These are phyloP conservation scores for Murraya koenigii DNA, from an alignment of 345 rosid genomes.

Conservation along the genomic window DNA sequence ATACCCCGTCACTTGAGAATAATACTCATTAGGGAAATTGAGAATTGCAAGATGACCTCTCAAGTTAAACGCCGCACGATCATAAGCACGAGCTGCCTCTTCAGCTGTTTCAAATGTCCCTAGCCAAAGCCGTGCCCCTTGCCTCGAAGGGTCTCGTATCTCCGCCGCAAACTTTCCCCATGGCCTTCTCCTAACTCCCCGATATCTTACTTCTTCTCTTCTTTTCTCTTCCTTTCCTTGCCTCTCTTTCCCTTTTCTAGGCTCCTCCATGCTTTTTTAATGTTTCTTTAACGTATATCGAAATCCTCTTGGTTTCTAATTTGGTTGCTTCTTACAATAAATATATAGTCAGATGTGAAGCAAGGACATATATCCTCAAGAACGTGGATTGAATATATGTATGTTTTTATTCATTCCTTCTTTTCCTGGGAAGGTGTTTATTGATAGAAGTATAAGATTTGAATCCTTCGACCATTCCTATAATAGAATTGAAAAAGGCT, in stretches of 20 bases:
- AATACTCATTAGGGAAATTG: constrained; percentile 78
- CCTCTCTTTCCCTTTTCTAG: constrained; percentile 16
- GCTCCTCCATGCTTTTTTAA: constrained; percentile 10
- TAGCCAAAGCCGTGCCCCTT: constrained; percentile 75
- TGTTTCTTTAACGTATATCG: background rate
- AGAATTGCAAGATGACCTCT: constrained; percentile 77
- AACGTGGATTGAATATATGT: constrained; percentile 5
- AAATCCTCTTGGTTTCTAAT: background rate
- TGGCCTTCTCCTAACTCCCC: constrained; percentile 80
- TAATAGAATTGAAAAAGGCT: constrained; percentile 6
- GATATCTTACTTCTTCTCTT: constrained; percentile 40
- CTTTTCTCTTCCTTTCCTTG: constrained; percentile 25
- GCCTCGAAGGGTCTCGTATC: constrained; percentile 70
- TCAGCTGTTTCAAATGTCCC: constrained; percentile 87
- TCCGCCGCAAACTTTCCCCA: constrained; percentile 95
- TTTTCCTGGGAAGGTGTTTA: constrained; percentile 20
- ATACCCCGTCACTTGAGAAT: constrained; percentile 28
- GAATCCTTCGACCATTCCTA: constrained; percentile 21
- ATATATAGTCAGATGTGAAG: constrained; percentile 2
- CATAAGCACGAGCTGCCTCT: constrained; percentile 88
- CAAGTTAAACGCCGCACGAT: constrained; percentile 70
- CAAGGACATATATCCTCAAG: background rate
- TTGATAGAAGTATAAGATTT: constrained; percentile 14
- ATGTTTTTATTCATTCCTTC: background rate
- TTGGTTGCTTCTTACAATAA: background rate